phyloP scores from a whole-genome alignment of 1,284 basidiomycete genomes.

The Paramarasmius palmivorus region DNA sequence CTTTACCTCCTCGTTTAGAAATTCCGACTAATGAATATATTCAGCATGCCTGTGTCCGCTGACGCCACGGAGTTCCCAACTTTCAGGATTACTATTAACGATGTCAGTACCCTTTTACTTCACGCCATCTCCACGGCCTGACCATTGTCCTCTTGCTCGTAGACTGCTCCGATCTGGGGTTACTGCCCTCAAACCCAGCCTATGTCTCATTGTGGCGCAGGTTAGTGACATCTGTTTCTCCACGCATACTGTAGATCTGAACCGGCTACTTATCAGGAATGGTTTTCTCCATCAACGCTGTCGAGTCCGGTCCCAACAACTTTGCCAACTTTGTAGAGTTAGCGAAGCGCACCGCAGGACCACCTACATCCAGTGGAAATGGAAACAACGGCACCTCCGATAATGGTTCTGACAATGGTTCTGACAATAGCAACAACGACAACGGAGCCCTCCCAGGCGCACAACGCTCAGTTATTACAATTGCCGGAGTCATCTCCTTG shows the following conservation, averaged over 20 bases:
- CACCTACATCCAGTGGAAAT: neutral
- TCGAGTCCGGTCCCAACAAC: conserved; percentile 42
- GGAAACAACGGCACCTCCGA: neutral
- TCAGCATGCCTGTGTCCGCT: conserved; percentile 27
- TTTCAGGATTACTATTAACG: conserved; percentile 55
- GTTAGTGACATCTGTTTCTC: neutral
- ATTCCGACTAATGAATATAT: neutral
- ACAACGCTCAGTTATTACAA: neutral
- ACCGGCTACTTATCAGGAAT: conserved; percentile 5
- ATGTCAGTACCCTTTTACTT: conserved; percentile 37
- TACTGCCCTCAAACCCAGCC: conserved; percentile 43
- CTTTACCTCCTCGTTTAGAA: conserved; percentile 3
- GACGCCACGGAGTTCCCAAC: conserved; percentile 43
- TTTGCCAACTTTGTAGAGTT: conserved; percentile 42
- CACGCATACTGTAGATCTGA: neutral
- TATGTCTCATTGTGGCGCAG: conserved; percentile 36
- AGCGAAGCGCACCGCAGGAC: conserved; percentile 24
- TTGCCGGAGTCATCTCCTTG: neutral
- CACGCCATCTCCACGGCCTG: too few species aligned
- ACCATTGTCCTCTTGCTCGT: neutral
- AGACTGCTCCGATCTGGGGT: conserved; percentile 51
- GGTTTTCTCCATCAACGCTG: conserved; percentile 43
- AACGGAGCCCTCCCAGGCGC: conserved; percentile 3
- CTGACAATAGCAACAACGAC: neutral
- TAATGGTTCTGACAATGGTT: neutral